phyloP scores from a whole-genome alignment of 2,329 filamentous ascomycete species.

The Verticillium isaacii region DNA sequence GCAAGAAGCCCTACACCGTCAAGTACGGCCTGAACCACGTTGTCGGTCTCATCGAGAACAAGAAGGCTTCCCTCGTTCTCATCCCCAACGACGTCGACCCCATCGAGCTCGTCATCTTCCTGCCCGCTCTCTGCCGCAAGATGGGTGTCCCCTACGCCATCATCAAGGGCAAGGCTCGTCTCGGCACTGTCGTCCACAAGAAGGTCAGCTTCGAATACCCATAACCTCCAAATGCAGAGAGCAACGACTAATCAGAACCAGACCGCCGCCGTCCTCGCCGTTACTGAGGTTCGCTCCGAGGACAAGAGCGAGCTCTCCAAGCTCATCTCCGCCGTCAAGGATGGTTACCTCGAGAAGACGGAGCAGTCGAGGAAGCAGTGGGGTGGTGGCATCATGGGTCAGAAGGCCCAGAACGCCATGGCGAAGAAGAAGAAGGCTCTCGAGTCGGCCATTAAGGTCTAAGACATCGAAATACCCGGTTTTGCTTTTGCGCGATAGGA shows the following conservation, averaged over 20 bases:
- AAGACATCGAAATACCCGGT: constrained; percentile 33
- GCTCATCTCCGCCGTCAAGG: constrained; percentile 94
- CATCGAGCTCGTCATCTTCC: constrained; percentile 98
- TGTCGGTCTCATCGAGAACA: constrained; percentile 95
- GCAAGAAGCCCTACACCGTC: constrained; percentile 99
- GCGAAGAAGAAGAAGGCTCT: constrained; percentile 92
- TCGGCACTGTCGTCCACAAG: constrained; percentile 99
- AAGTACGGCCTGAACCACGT: constrained; percentile 99
- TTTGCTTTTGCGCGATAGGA: constrained; percentile 1
- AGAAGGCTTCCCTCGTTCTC: constrained; percentile 97
- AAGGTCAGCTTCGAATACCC: constrained; percentile 56
- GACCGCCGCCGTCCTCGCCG: constrained; percentile 92
- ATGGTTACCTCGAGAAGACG: constrained; percentile 94
- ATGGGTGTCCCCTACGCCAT: constrained; percentile 99
- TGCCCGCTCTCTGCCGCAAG: constrained; percentile 98
- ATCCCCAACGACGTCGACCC: constrained; percentile 99
- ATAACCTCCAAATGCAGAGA: no score
- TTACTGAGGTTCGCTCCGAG: constrained; percentile 96
- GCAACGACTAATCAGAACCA: constrained; percentile 25
- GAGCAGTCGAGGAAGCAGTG: constrained; percentile 89
- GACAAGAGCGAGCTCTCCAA: constrained; percentile 98
- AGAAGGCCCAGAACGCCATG: constrained; percentile 77
- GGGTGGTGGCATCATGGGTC: constrained; percentile 99
- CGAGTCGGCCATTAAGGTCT: constrained; percentile 97
- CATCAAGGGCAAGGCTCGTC: constrained; percentile 98